These are phyloP conservation scores for Spirogloea muscicola DNA, from an alignment of 139 green algal species.

Conservation along the genomic window DNA sequence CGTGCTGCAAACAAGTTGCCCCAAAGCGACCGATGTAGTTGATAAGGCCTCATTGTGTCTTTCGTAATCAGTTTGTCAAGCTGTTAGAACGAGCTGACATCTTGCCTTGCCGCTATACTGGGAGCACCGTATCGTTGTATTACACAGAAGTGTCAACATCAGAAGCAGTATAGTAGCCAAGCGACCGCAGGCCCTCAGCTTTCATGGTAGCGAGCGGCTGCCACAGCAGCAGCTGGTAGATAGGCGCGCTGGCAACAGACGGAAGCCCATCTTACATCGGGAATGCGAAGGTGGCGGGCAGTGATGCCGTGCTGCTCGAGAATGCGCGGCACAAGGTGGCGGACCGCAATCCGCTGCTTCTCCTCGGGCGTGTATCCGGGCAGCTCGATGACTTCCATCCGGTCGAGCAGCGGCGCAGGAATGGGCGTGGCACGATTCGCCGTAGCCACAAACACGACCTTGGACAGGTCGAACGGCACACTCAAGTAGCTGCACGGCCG, in stretches of 20 bases:
- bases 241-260: no score
- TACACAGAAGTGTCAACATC: no score
- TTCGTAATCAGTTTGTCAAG: no score
- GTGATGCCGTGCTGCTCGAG: conserved; percentile 65
- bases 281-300: conserved; percentile 17
- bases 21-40: conserved; percentile 23
- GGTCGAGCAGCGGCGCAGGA: conserved; percentile 43
- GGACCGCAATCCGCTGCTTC: conserved; percentile 51
- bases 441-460: conserved; percentile 52
- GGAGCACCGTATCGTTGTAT: no score
- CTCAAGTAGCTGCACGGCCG: conserved; percentile 46
- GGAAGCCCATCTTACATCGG: conserved; percentile 29
- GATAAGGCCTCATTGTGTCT: conserved; percentile 8
- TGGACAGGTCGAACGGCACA: conserved; percentile 54
- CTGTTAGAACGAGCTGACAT: no score
- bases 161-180: no score
- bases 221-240: no score
- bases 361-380: conserved; percentile 58
- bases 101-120: no score
- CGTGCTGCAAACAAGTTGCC: conserved; percentile 8
- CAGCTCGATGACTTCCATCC: conserved; percentile 57
- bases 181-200: no score
- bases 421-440: conserved; percentile 49
- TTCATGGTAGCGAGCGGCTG: no score
- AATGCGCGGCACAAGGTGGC: conserved; percentile 53